Percentiles rank a stretch among this genome's conserved stretches.
phyloP scores from a whole-genome alignment of 1,284 basidiomycete genomes.

The Cutaneotrichosporon cyanovorans region DNA sequence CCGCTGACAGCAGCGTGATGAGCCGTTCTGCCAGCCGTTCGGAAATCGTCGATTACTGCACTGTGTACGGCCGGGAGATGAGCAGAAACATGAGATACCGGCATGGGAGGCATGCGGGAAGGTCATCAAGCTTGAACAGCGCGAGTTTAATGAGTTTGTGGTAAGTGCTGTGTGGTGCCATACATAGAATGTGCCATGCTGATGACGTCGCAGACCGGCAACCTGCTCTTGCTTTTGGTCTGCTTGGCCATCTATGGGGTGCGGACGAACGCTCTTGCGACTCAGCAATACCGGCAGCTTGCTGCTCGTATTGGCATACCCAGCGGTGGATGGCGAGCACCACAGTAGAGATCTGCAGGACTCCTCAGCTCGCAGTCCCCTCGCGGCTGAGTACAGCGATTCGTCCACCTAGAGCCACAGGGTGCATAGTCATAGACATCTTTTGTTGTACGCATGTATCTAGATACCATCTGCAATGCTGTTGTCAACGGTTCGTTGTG shows the following conservation, averaged over 20 bases:
- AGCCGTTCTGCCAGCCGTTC: conserved; percentile 85
- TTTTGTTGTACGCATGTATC: conserved; percentile 23
- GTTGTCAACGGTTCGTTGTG: too few species aligned
- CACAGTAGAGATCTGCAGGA: too few species aligned
- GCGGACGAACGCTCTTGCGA: conserved; percentile 60
- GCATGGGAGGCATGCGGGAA: conserved; percentile 88
- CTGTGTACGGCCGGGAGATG: conserved; percentile 51
- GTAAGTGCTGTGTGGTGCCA: conserved; percentile 46
- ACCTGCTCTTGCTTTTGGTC: conserved; percentile 60
- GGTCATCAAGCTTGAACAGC: conserved; percentile 64
- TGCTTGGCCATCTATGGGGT: conserved; percentile 60
- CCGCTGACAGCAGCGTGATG: conserved; percentile 53
- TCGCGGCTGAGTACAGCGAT: too few species aligned
- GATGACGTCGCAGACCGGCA: conserved; percentile 51
- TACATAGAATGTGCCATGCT: background rate
- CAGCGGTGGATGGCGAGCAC: conserved; percentile 15
- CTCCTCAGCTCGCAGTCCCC: too few species aligned
- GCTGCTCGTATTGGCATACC: conserved; percentile 64
- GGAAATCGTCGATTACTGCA: conserved; percentile 80
- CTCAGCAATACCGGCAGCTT: conserved; percentile 66
- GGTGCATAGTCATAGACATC: background rate
- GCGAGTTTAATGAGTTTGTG: conserved; percentile 80
- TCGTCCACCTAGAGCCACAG: too few species aligned
- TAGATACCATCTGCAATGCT: too few species aligned
- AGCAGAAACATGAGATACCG: conserved; percentile 52